A percentile compares a stretch with the other conserved stretches of the same genome.
Evolutionary conservation across 2,329 filamentous ascomycete species (phyloP).

Genomic region (Cercospora berteroae): DNA sequence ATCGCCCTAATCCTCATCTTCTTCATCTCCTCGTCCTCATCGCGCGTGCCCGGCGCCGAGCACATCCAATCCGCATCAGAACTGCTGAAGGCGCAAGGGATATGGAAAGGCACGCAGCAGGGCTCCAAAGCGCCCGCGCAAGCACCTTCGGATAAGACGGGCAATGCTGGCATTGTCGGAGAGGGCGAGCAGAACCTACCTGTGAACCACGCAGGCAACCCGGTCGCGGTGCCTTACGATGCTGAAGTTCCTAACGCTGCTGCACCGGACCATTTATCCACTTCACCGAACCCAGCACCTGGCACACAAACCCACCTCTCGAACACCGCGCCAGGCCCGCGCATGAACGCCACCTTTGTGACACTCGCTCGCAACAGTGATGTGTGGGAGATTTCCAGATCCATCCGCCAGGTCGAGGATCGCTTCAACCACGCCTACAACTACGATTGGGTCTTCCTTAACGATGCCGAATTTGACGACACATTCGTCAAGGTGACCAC

Average conservation of each 20-base stretch:
- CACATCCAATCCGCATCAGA: conserved; percentile 37
- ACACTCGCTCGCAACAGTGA: conserved; percentile 91
- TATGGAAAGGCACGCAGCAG: conserved; percentile 29
- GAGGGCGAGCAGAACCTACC: conserved; percentile 19
- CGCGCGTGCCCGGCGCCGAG: conserved; percentile 37
- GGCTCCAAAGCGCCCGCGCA: conserved; percentile 12
- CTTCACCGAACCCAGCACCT: conserved; percentile 36
- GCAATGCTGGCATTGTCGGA: conserved; percentile 11
- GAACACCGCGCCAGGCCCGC: conserved; percentile 59
- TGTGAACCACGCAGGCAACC: conserved; percentile 10
- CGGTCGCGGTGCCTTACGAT: conserved; percentile 19
- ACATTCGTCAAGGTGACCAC: conserved; percentile 90
- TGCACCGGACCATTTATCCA: conserved; percentile 17
- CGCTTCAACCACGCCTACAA: conserved; percentile 95
- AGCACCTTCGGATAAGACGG: conserved; percentile 12
- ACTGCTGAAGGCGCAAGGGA: conserved; percentile 37
- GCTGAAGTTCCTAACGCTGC: conserved; percentile 3
- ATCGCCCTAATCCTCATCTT: conserved; percentile 80
- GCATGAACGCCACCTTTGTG: conserved; percentile 96
- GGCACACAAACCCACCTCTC: conserved; percentile 35
- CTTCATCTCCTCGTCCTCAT: conserved; percentile 68
- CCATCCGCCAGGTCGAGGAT: conserved; percentile 94
- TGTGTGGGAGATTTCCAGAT: conserved; percentile 93
- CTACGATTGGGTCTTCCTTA: conserved; percentile 99
- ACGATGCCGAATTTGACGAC: conserved; percentile 90